These are phyloP conservation scores for Quercus gilva DNA, from an alignment of 306 rosid species.

Conservation along the genomic window DNA sequence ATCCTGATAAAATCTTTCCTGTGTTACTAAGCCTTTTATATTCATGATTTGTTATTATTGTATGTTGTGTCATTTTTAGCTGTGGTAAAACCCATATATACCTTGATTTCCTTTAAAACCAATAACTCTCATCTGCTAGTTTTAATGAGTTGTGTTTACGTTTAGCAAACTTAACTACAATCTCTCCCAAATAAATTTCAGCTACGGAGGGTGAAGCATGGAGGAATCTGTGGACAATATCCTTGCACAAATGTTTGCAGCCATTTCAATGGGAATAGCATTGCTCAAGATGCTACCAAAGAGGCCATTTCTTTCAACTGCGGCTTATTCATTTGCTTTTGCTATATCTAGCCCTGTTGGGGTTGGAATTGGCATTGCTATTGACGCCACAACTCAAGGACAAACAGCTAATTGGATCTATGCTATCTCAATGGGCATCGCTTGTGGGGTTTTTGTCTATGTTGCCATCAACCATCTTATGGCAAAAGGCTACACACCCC, in stretches of 20 bases:
- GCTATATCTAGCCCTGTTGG: constrained; percentile 76
- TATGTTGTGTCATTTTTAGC: no score
- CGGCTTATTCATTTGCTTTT: constrained; percentile 57
- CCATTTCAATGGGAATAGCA: constrained; percentile 79
- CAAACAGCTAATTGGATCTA: constrained; percentile 61
- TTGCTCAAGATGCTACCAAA: constrained; percentile 66
- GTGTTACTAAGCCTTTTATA: no score
- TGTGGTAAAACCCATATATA: no score
- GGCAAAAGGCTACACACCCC: constrained; percentile 63
- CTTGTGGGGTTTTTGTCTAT: constrained; percentile 74
- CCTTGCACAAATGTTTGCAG: constrained; percentile 82
- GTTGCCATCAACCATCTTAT: constrained; percentile 80
- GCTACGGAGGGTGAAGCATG: constrained; percentile 67
- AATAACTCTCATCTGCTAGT: background rate
- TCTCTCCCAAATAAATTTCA: constrained; percentile 1
- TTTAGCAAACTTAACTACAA: background rate
- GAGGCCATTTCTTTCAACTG: constrained; percentile 52
- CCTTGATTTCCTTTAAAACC: no score
- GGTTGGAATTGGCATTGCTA: constrained; percentile 75
- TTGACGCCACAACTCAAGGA: constrained; percentile 68
- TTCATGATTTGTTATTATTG: no score
- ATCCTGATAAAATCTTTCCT: no score
- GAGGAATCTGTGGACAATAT: constrained; percentile 82
- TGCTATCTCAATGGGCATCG: constrained; percentile 75
- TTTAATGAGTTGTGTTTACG: background rate